Evolutionary conservation across 2,329 filamentous ascomycete genomes (phyloP).

Genomic region (Alternaria sp.): DNA sequence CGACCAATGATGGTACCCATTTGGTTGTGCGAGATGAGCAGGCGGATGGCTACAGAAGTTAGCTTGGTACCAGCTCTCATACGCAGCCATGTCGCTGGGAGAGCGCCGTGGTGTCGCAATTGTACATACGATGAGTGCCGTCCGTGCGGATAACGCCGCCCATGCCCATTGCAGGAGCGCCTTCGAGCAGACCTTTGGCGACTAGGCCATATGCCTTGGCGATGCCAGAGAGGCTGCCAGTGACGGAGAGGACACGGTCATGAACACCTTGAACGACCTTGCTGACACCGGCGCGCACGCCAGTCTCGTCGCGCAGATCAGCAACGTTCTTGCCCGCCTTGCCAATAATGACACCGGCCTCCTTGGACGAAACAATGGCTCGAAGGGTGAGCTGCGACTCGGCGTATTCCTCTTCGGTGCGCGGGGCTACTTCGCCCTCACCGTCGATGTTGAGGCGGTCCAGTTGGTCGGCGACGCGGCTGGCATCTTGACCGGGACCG

Average conservation of each 20-base stretch:
- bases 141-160: conserved; percentile 83
- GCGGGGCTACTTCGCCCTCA: conserved; percentile 77
- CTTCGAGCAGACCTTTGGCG: conserved; percentile 88
- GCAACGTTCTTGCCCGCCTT: conserved; percentile 99
- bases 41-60: conserved; percentile 78
- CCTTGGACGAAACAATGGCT: conserved; percentile 98
- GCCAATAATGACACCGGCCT: conserved; percentile 98
- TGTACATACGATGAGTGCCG: conserved; percentile 88
- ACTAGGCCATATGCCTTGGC: conserved; percentile 94
- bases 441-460: conserved; percentile 51
- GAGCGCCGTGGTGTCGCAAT: background rate
- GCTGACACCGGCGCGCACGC: conserved; percentile 96
- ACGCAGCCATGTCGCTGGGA: background rate
- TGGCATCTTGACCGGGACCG: conserved; percentile 43
- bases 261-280: conserved; percentile 98
- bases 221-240: conserved; percentile 86
- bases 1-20: conserved; percentile 99
- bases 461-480: conserved; percentile 54
- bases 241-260: conserved; percentile 95
- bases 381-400: conserved; percentile 91
- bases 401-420: conserved; percentile 97
- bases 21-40: conserved; percentile 99
- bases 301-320: conserved; percentile 95
- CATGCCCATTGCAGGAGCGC: conserved; percentile 95
- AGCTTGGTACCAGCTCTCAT: conserved; percentile 19